Percentiles rank a stretch among this genome's conserved stretches.
These are phyloP conservation scores for Magnaporthiopsis incrustans DNA, from an alignment of 2,329 filamentous ascomycete species.

Conservation along the genomic window DNA sequence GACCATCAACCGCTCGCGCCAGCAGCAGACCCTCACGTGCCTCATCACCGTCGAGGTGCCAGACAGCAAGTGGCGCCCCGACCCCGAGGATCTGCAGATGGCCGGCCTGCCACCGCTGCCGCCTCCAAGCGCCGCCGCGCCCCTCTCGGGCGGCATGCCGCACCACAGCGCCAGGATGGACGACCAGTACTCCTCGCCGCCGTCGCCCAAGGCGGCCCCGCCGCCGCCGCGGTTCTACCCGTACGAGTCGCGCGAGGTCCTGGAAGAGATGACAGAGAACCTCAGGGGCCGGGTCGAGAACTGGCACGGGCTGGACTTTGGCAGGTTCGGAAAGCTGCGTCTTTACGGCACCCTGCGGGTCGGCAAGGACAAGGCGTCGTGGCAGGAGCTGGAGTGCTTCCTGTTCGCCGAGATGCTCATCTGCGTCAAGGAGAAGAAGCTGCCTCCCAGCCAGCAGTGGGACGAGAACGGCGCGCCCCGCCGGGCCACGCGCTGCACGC, in stretches of 20 bases:
- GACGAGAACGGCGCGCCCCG: conserved; percentile 49
- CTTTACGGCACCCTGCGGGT: conserved; percentile 86
- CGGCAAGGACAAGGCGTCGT: conserved; percentile 90
- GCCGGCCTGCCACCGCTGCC: conserved; percentile 34
- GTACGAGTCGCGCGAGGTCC: conserved; percentile 65
- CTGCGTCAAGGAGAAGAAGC: conserved; percentile 96
- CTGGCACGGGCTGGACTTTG: conserved; percentile 94
- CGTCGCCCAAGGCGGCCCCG: conserved; percentile 23
- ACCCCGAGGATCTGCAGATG: conserved; percentile 69
- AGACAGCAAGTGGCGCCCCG: conserved; percentile 82
- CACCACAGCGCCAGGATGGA: conserved; percentile 33
- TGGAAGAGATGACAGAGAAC: conserved; percentile 81
- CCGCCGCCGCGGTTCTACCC: conserved; percentile 52
- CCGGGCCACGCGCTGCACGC: conserved; percentile 69
- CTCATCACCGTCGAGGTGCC: conserved; percentile 89
- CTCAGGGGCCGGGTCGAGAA: conserved; percentile 84
- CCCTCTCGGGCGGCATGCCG: neutral
- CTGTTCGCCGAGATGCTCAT: conserved; percentile 99
- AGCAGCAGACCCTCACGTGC: conserved; percentile 92
- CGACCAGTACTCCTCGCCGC: conserved; percentile 45
- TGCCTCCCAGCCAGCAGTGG: conserved; percentile 40
- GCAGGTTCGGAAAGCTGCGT: conserved; percentile 84
- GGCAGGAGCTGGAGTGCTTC: conserved; percentile 97
- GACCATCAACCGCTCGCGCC: conserved; percentile 81
- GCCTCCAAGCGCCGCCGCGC: conserved; percentile 14